Conservation (phyloP, 116 monocot species). For the Thalassia testudinum region DNA sequence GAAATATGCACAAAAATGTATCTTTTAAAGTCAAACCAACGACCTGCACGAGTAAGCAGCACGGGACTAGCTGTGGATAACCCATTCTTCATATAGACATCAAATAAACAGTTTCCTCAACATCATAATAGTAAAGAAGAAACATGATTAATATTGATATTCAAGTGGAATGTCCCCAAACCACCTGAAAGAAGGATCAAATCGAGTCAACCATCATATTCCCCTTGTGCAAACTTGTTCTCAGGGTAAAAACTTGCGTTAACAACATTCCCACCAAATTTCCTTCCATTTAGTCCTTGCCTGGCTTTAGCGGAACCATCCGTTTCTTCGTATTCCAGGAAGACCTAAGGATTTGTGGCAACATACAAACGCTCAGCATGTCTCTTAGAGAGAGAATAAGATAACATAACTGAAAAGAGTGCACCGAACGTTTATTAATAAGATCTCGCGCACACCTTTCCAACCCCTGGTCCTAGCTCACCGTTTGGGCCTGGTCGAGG, state of each 20-base stretch:
- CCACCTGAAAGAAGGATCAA: no score
- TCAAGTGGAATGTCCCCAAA: no score
- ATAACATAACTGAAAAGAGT: neutral
- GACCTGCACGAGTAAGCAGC: no score
- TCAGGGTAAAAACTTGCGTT: constrained; percentile 61
- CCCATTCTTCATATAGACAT: no score
- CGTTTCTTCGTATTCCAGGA: constrained; percentile 62
- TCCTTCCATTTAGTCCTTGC: constrained; percentile 53
- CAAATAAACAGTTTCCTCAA: no score
- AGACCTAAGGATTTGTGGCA: constrained; percentile 32
- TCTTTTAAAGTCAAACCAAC: no score
- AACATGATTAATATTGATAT: no score
- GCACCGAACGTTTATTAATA: neutral
- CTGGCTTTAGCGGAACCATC: constrained; percentile 57
- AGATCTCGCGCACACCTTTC: constrained; percentile 38
- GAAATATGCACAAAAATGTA: no score
- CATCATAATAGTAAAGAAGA: no score
- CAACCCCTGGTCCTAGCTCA: constrained; percentile 46
- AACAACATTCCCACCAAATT: constrained; percentile 63
- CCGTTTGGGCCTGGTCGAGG: constrained; percentile 58
- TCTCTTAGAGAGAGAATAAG: neutral
- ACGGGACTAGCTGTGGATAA: no score
- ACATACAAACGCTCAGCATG: neutral
- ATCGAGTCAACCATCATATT: constrained; percentile 22
- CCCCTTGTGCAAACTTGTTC: constrained; percentile 55